Conservation (phyloP, 148 eudicot species). For the Amaranthus cruentus region DNA sequence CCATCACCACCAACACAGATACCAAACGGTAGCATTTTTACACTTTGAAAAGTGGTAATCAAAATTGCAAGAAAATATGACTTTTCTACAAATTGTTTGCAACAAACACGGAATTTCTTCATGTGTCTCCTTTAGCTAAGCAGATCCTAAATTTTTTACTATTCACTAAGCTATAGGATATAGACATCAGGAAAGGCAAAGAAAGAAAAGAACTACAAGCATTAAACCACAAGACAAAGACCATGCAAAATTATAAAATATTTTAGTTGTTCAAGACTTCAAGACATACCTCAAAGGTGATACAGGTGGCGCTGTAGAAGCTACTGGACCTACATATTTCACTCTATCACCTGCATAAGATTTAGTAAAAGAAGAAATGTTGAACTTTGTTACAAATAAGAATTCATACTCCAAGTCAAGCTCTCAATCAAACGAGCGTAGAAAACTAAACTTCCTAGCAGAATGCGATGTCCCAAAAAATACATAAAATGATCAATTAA, state of each 20-base stretch:
- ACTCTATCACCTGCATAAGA: conserved; percentile 77
- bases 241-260: neutral
- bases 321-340: conserved; percentile 53
- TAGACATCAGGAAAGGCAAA: neutral
- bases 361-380: neutral
- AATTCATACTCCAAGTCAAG: neutral
- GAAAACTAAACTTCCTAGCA: too few species aligned
- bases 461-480: too few species aligned
- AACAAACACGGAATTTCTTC: too few species aligned
- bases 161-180: neutral
- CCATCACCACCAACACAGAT: too few species aligned
- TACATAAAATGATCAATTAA: too few species aligned
- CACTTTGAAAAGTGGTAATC: too few species aligned
- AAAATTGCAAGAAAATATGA: too few species aligned
- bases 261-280: neutral
- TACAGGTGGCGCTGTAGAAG: conserved; percentile 36
- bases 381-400: neutral
- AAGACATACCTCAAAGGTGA: conserved; percentile 48
- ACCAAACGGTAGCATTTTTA: too few species aligned
- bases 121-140: neutral
- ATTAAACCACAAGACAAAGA: neutral
- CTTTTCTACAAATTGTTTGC: too few species aligned
- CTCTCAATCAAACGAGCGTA: neutral
- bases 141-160: neutral
- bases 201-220: neutral